Base-by-base conservation (phyloP, 2,329 filamentous ascomycete species). In the Arthrobotrys musiformis region DNA sequence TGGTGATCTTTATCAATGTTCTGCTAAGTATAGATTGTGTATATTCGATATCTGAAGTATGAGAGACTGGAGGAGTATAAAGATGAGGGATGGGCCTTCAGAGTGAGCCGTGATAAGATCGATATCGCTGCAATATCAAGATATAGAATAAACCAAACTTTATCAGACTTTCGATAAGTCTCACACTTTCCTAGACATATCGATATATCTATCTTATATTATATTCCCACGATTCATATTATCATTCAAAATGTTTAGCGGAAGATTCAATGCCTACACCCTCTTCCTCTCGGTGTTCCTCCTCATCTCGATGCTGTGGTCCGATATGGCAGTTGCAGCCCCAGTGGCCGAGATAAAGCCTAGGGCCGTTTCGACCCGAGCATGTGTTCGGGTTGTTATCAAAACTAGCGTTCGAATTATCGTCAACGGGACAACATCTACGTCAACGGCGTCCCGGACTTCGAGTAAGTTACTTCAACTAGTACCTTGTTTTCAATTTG, bases 301-400 rank as follows among this genome's bases (percentile, higher is more conserved):
- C 1, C n/a, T 60, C 28, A 11, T 70, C 4, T 17, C 54, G 15
- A 54, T 70, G 42, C 7, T 61, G 19, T 33, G 48, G 15, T 62
- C 54, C 15, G 66, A 61, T 19, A 50, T 33, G 19, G 56, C 42
- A 1, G 7, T 35, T 24, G 37, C 52, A 5, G 44, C 37, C 30
- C 40, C 67, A 35, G 44, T 22, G 15, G 30, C 67, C 4, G 44
- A 62, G 4, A 40, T 52, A 33, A 52, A 69, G 37, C 67, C 44
- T 17, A 70, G 61, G 17, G 15, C 56, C 1, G 33, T 70, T 24
- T 42, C 42, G 1, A 50, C 40, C 11, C 40, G 19, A 62, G 22
- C 46, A 15, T 70, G 67, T 46, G 67, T 62, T 8, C 67, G 44
- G 22, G 54, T 62, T 42, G 24, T 70, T n/a, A 35, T 42, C n/a